Percentiles rank a stretch among this genome's conserved stretches.
Conservation (phyloP, 495 filamentous ascomycete genomes). For the Penicillium crystallinum region DNA sequence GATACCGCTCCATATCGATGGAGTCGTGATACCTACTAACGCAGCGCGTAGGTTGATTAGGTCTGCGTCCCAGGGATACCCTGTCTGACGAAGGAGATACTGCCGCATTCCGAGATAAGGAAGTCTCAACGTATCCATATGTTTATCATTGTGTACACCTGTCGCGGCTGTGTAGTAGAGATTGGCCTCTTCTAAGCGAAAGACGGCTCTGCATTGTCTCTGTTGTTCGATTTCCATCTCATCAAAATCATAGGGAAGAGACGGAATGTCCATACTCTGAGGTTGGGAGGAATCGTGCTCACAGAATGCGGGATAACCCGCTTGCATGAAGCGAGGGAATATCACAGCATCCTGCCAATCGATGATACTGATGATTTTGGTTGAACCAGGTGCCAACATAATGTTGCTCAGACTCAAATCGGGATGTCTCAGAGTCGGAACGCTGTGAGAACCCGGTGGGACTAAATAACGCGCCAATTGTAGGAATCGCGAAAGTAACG, state of each 20-base stretch:
- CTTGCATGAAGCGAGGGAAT: slow-evolving; percentile 32
- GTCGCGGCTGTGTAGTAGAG: slow-evolving; percentile 37
- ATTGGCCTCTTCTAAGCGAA: slow-evolving; percentile 32
- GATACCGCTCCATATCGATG: slow-evolving; percentile 24
- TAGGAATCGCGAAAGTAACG: slow-evolving; percentile 28
- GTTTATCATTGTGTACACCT: slow-evolving; percentile 26
- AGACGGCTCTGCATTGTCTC: slow-evolving; percentile 18
- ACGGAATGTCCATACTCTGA: slow-evolving; percentile 29
- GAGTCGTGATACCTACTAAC: slow-evolving; percentile 30
- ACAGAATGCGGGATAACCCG: slow-evolving; percentile 37
- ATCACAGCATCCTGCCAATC: slow-evolving; percentile 32
- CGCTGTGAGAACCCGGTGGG: slow-evolving; percentile 14
- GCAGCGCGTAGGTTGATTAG: slow-evolving; percentile 31
- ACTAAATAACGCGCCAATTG: slow-evolving; percentile 26
- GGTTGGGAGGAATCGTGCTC: slow-evolving; percentile 27
- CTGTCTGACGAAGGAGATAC: slow-evolving; percentile 31
- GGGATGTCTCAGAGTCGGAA: slow-evolving; percentile 29
- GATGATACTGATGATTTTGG: slow-evolving; percentile 31
- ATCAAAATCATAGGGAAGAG: slow-evolving; percentile 29
- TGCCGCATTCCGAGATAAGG: slow-evolving; percentile 29
- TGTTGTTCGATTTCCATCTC: slow-evolving; percentile 23
- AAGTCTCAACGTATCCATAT: slow-evolving; percentile 23
- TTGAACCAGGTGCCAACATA: slow-evolving; percentile 26
- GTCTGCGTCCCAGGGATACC: slow-evolving; percentile 35
- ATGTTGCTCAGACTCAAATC: slow-evolving; percentile 32